These are phyloP conservation scores for Xylaria castorea DNA, from an alignment of 495 filamentous ascomycete genomes.

Conservation along the genomic window DNA sequence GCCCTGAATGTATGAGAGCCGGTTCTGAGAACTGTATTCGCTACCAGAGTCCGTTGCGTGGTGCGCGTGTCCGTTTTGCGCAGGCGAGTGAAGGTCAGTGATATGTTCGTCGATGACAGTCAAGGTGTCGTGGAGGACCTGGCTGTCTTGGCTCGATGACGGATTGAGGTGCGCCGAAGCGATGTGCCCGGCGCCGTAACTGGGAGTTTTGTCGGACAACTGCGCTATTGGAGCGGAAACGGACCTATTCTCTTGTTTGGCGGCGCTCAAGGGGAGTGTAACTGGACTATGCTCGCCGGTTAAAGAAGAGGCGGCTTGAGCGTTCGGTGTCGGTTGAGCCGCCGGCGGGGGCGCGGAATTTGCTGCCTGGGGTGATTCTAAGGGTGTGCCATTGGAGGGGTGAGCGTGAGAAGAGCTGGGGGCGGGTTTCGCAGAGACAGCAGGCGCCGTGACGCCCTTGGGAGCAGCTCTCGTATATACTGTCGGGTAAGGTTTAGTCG, in stretches of 20 bases:
- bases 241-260: slow-evolving; percentile 41
- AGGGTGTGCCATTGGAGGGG: slow-evolving; percentile 34
- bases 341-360: slow-evolving; percentile 37
- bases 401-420: slow-evolving; percentile 28
- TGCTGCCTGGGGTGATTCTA: slow-evolving; percentile 46
- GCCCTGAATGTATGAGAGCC: slow-evolving; percentile 88
- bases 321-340: slow-evolving; percentile 40
- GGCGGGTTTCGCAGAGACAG: slow-evolving; percentile 37
- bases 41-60: slow-evolving; percentile 82
- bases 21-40: slow-evolving; percentile 85
- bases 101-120: slow-evolving; percentile 99
- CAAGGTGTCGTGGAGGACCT: slow-evolving; percentile 94
- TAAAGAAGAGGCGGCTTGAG: slow-evolving; percentile 27
- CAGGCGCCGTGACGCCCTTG: slow-evolving; percentile 38
- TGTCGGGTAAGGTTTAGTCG: slow-evolving; percentile 38
- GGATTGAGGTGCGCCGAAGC: slow-evolving; percentile 38
- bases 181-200: slow-evolving; percentile 30
- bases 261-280: slow-evolving; percentile 49
- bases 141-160: slow-evolving; percentile 62
- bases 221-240: slow-evolving; percentile 30
- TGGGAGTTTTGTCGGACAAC: slow-evolving; percentile 33
- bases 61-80: slow-evolving; percentile 55
- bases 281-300: slow-evolving; percentile 37
- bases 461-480: slow-evolving; percentile 62
- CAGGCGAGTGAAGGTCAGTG: slow-evolving; percentile 83